Percentiles rank a stretch among this genome's conserved stretches.
Evolutionary conservation across 75 land plant genomes (phyloP).

Genomic region (Larix kaempferi): DNA sequence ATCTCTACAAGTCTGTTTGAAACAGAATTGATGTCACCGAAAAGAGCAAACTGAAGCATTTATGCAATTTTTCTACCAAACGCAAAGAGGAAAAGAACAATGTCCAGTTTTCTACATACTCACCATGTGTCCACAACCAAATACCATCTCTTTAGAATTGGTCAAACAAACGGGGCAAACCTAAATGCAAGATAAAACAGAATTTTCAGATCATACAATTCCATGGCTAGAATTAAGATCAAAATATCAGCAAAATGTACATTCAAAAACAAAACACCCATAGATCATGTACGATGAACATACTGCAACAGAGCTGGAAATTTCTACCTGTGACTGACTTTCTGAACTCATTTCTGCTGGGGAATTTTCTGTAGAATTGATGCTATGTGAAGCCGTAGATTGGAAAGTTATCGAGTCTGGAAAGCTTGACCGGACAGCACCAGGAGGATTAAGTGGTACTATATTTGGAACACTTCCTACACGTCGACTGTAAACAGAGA

Average conservation of each 20-base stretch:
- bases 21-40: slow-evolving; percentile 4
- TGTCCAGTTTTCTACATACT: slow-evolving; percentile 2
- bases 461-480: neutral
- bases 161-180: slow-evolving; percentile 80
- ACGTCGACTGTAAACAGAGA: neutral
- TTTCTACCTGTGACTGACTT: neutral
- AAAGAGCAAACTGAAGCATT: neutral
- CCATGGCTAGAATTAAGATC: neutral
- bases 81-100: neutral
- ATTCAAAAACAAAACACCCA: neutral
- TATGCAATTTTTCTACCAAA: neutral
- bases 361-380: neutral
- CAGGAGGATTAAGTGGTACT: slow-evolving; percentile 4
- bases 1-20: slow-evolving; percentile 59
- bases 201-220: neutral
- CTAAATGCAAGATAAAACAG: slow-evolving; percentile 13
- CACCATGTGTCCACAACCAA: slow-evolving; percentile 90
- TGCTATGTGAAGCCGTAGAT: neutral
- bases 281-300: neutral
- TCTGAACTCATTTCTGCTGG: neutral
- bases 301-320: neutral
- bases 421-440: neutral
- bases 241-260: neutral
- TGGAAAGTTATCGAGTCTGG: neutral
- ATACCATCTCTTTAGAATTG: slow-evolving; percentile 75